Evolutionary conservation across 108 stramenopile genomes (phyloP).

Genomic region (Ochromonas danica): DNA sequence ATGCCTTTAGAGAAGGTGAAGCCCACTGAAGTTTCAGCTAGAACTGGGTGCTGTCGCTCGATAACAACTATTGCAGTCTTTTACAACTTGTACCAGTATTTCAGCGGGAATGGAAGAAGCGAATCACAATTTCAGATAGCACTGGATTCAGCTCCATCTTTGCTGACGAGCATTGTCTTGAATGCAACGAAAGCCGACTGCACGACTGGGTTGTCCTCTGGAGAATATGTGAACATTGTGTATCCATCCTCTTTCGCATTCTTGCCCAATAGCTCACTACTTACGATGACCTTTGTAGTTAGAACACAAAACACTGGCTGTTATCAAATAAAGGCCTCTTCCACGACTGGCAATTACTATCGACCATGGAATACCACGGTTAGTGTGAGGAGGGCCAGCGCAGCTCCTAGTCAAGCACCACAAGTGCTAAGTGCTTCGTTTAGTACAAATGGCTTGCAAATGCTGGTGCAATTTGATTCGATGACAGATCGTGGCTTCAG

Average conservation of each 20-base stretch:
- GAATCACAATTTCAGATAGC: background rate
- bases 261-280: background rate
- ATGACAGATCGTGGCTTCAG: background rate
- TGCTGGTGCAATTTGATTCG: background rate
- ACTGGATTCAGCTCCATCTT: background rate
- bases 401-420: background rate
- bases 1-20: background rate
- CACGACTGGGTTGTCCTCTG: background rate
- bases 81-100: background rate
- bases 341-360: background rate
- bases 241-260: background rate
- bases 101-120: background rate
- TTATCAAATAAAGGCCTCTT: background rate
- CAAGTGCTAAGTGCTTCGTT: background rate
- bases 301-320: background rate
- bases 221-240: background rate
- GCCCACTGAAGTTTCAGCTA: background rate
- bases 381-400: background rate
- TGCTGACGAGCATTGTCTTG: background rate
- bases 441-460: background rate
- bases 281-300: background rate
- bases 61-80: background rate
- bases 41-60: background rate
- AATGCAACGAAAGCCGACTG: background rate
- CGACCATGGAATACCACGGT: background rate